Conservation (phyloP, 2,329 filamentous ascomycete species). For the Phaeoacremonium minimum region DNA sequence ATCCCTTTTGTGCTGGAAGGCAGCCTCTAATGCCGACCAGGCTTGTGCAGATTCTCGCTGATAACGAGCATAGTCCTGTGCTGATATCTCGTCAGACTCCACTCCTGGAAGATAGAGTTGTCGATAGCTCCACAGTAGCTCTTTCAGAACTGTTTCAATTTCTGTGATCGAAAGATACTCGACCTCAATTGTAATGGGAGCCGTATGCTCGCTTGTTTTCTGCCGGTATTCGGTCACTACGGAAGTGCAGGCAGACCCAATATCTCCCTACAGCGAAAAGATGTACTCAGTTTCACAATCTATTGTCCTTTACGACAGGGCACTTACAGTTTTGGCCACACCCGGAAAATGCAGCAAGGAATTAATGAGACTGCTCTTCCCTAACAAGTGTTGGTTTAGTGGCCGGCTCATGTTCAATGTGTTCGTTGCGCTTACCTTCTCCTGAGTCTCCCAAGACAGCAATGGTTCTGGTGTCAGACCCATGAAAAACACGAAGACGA, state of each 20-base stretch:
- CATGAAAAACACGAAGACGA: not conserved
- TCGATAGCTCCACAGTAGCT: constrained; percentile 25
- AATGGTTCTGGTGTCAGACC: constrained; percentile 2
- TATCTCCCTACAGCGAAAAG: constrained; percentile 17
- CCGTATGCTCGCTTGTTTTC: constrained; percentile 15
- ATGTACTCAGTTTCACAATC: not conserved
- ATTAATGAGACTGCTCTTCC: constrained; percentile 4
- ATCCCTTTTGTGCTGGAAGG: constrained; percentile 21
- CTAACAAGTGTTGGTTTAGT: not conserved
- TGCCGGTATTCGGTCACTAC: constrained; percentile 28
- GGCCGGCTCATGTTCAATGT: not conserved
- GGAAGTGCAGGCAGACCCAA: constrained; percentile 25
- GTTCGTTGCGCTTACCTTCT: not conserved
- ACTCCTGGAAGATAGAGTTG: constrained; percentile 18
- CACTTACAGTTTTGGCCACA: constrained; percentile 15
- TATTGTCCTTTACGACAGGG: no score
- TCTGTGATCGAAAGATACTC: constrained; percentile 21
- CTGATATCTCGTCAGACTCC: constrained; percentile 12
- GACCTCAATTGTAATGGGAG: constrained; percentile 22
- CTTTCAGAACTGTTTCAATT: constrained; percentile 20
- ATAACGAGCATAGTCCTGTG: constrained; percentile 18
- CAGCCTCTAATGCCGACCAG: constrained; percentile 29
- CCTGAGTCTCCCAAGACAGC: constrained; percentile 2
- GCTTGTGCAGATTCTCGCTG: constrained; percentile 30
- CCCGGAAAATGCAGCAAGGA: constrained; percentile 2